Evolutionary conservation across 768 basidiomycete genomes (phyloP).

Genomic region (Russula compacta): DNA sequence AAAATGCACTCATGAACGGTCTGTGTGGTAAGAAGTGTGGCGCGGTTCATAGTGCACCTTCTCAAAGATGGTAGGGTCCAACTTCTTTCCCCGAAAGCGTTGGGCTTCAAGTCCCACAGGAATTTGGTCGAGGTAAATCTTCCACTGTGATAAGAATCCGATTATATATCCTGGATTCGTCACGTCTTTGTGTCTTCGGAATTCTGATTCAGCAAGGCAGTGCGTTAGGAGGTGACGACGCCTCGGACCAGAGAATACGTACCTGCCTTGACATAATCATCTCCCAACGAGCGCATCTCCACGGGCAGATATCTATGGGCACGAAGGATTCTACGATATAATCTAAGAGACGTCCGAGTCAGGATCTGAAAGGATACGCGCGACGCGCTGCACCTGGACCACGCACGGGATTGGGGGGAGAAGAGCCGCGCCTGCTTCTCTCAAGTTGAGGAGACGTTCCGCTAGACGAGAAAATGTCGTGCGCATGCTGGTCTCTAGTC

Average conservation of each 20-base stretch:
- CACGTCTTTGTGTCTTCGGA: conserved; percentile 67
- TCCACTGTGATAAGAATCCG: conserved; percentile 95
- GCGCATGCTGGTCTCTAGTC: not conserved
- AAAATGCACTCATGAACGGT: not conserved
- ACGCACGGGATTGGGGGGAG: conserved; percentile 37
- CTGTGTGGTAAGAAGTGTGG: not conserved
- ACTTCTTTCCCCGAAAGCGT: conserved; percentile 50
- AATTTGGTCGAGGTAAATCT: conserved; percentile 74
- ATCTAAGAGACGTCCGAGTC: conserved; percentile 21
- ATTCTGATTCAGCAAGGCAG: conserved; percentile 49
- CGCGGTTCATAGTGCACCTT: conserved; percentile 40
- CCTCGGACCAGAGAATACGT: not conserved
- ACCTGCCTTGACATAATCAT: conserved; percentile 38
- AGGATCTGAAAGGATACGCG: not conserved
- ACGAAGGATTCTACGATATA: conserved; percentile 37
- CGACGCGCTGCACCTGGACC: conserved; percentile 16
- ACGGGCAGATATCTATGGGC: conserved; percentile 34
- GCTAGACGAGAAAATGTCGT: conserved; percentile 20
- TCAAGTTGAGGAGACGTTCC: conserved; percentile 25
- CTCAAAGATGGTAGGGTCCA: conserved; percentile 66
- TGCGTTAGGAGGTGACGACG: not conserved
- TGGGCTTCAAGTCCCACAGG: conserved; percentile 38
- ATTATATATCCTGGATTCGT: conserved; percentile 88
- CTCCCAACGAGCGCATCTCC: conserved; percentile 40
- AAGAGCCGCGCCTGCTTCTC: conserved; percentile 30